Evolutionary conservation across 2,329 filamentous ascomycete genomes (phyloP).

Genomic region (Pseudogymnoascus sp.): DNA sequence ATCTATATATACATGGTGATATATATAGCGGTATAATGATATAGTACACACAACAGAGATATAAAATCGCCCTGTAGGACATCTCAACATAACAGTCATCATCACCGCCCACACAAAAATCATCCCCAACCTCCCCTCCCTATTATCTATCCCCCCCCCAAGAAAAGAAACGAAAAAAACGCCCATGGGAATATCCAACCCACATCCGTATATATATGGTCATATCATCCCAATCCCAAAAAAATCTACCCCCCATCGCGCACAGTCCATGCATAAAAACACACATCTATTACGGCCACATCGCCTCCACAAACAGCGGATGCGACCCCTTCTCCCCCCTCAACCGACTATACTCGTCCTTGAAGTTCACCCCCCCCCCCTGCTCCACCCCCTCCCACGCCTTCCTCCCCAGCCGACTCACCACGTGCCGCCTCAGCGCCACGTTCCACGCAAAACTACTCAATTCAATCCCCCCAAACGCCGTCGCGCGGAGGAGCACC

Average conservation of each 20-base stretch:
- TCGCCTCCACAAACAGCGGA: slow-evolving; percentile 13
- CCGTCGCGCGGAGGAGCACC: slow-evolving; percentile 35
- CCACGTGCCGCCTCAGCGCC: slow-evolving; percentile 32
- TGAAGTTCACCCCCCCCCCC: slow-evolving; percentile 8
- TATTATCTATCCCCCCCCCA: not conserved
- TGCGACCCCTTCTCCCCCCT: slow-evolving; percentile 14
- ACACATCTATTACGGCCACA: slow-evolving; percentile 17
- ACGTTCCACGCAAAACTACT: slow-evolving; percentile 39
- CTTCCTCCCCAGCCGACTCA: slow-evolving; percentile 11
- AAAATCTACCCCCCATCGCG: not conserved
- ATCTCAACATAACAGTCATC: slow-evolving; percentile 3
- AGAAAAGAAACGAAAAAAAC: not conserved
- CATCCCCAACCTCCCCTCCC: not conserved
- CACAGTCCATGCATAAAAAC: not conserved
- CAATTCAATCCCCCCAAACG: slow-evolving; percentile 36
- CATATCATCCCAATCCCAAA: not conserved
- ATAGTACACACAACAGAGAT: not conserved
- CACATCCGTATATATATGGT: slow-evolving; percentile 25
- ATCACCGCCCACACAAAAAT: not conserved
- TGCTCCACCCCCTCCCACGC: not conserved
- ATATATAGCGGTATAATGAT: not conserved
- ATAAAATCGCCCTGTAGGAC: not conserved
- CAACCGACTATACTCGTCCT: slow-evolving; percentile 14
- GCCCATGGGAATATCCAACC: not conserved
- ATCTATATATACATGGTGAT: not conserved